These are phyloP conservation scores for Lyophyllum atratum DNA, from an alignment of 768 basidiomycete species.

Conservation along the genomic window DNA sequence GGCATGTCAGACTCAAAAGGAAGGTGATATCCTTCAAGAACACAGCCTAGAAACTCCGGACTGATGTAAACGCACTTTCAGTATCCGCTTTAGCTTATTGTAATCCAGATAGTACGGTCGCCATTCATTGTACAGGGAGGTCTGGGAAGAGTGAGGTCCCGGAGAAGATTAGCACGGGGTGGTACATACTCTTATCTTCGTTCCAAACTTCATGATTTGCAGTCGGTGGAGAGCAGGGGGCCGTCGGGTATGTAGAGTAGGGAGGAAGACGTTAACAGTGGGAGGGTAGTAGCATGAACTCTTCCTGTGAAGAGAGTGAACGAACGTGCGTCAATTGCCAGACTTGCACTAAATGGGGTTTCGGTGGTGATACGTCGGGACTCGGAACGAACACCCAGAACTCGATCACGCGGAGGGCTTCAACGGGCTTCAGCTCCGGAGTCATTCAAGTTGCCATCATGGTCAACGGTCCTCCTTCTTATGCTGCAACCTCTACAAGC, in stretches of 20 bases:
- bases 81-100: constrained; percentile 82
- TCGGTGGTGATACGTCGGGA: constrained; percentile 4
- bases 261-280: not conserved
- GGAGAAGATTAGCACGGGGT: not conserved
- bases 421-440: constrained; percentile 12
- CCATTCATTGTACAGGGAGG: constrained; percentile 89
- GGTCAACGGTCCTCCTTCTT: constrained; percentile 27
- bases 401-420: constrained; percentile 3
- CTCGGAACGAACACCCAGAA: constrained; percentile 3
- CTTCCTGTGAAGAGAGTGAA: constrained; percentile 1
- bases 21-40: not conserved
- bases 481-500: constrained; percentile 33
- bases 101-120: constrained; percentile 90
- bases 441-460: constrained; percentile 17
- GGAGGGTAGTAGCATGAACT: not conserved
- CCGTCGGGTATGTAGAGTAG: not conserved
- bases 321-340: constrained; percentile 31
- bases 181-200: constrained; percentile 53
- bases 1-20: not conserved
- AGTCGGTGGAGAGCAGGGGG: not conserved
- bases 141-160: constrained; percentile 40
- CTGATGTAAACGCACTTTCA: constrained; percentile 59
- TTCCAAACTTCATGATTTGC: constrained; percentile 74
- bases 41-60: not conserved
- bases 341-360: not conserved